Evolutionary conservation across 2,329 filamentous ascomycete species (phyloP).

Genomic region (Ophiosphaerella narmari): DNA sequence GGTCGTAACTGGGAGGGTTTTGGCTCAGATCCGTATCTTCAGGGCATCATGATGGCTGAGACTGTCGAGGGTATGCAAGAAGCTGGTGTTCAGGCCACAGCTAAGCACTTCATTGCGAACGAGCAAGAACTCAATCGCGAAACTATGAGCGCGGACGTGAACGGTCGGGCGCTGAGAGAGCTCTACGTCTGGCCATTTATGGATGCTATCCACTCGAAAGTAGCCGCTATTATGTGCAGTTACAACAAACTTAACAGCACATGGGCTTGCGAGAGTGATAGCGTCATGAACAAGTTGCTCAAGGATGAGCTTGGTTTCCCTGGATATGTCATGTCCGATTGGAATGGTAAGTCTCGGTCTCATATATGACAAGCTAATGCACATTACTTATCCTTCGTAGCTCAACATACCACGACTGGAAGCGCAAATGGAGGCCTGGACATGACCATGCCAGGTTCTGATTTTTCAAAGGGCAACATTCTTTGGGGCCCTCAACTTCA

Average conservation of each 20-base stretch:
- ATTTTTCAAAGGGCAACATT: constrained; percentile 48
- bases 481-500: constrained; percentile 62
- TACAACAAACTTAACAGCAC: constrained; percentile 54
- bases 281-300: constrained; percentile 55
- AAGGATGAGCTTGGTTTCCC: constrained; percentile 59
- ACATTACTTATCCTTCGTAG: constrained; percentile 22
- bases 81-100: constrained; percentile 49
- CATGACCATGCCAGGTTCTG: constrained; percentile 62
- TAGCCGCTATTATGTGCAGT: constrained; percentile 56
- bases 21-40: constrained; percentile 54
- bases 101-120: constrained; percentile 62
- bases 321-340: constrained; percentile 53
- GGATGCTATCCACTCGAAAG: constrained; percentile 71
- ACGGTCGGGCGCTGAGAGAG: constrained; percentile 76
- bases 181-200: constrained; percentile 80
- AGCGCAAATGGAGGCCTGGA: constrained; percentile 55
- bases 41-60: constrained; percentile 50
- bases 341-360: constrained; percentile 32
- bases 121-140: constrained; percentile 66
- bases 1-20: constrained; percentile 58
- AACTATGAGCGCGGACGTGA: constrained; percentile 61
- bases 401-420: constrained; percentile 51
- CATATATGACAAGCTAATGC: neutral
- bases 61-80: constrained; percentile 53
- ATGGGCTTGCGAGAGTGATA: constrained; percentile 57